Percentiles rank a stretch among this genome's conserved stretches.
Conservation (phyloP, 768 basidiomycete species). For the Mycena pura region DNA sequence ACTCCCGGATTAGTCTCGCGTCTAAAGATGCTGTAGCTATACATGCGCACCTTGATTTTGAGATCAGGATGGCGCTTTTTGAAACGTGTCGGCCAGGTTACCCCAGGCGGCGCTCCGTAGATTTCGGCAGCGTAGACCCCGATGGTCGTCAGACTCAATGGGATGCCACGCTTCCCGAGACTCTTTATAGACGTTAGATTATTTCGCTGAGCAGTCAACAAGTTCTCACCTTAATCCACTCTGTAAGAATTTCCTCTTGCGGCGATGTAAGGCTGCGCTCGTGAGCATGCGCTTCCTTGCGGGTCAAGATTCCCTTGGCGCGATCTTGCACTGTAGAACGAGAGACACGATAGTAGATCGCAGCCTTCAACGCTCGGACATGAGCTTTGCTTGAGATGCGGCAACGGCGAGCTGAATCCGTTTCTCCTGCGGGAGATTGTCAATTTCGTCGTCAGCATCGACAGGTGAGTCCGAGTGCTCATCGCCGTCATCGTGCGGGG, state of each 20-base stretch:
- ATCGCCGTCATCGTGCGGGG: too few relatives aligned
- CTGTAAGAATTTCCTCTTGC: background rate
- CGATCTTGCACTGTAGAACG: background rate
- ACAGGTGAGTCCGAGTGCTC: background rate
- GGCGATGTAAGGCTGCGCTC: background rate
- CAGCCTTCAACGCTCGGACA: background rate
- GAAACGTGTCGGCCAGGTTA: background rate
- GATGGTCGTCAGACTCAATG: background rate
- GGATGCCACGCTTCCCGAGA: background rate
- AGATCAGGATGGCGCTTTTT: background rate
- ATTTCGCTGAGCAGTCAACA: background rate
- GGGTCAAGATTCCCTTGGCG: background rate
- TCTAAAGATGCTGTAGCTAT: too few relatives aligned
- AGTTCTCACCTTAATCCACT: background rate
- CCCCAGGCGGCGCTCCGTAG: background rate
- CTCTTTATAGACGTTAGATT: background rate
- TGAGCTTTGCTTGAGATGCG: background rate
- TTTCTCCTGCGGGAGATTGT: background rate
- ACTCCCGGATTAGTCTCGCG: too few relatives aligned
- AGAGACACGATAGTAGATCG: background rate
- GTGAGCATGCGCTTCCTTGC: background rate
- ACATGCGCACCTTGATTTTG: too few relatives aligned
- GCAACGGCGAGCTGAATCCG: background rate
- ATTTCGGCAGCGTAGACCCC: background rate
- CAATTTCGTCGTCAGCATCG: background rate